Conservation (phyloP, 257 asterid genomes). For the Eustoma russellianum region DNA sequence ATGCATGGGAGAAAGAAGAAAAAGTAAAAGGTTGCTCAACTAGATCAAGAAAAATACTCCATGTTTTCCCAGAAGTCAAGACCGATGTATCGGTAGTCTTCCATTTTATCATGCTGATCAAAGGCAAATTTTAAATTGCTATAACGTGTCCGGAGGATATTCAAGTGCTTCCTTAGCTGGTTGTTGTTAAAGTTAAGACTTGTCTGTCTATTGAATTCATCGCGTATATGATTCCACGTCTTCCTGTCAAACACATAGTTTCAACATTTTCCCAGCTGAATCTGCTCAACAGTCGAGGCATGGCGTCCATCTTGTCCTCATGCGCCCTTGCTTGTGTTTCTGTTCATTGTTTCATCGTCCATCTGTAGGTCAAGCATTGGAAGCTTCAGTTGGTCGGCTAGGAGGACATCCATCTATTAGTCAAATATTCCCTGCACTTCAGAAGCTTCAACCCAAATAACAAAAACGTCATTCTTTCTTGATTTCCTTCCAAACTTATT, state of each 20-base stretch:
- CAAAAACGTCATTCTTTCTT: too few relatives aligned
- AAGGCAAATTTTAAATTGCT: constrained; percentile 52
- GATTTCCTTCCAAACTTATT: too few relatives aligned
- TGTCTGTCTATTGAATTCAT: constrained; percentile 64
- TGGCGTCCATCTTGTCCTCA: constrained; percentile 91
- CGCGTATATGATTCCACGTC: constrained; percentile 81
- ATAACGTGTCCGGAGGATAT: constrained; percentile 80
- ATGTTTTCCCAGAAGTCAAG: constrained; percentile 92
- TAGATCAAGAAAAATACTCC: constrained; percentile 37
- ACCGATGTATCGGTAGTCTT: constrained; percentile 64
- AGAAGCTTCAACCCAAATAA: too few relatives aligned
- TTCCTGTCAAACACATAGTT: constrained; percentile 89
- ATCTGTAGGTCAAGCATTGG: constrained; percentile 31
- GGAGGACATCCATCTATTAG: too few relatives aligned
- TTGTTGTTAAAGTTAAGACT: constrained; percentile 75
- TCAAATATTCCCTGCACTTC: too few relatives aligned
- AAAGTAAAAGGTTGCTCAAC: not conserved
- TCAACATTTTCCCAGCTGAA: constrained; percentile 66
- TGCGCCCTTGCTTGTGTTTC: constrained; percentile 77
- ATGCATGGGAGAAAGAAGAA: not conserved
- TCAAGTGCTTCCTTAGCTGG: constrained; percentile 88
- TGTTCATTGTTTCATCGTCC: constrained; percentile 54
- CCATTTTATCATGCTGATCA: constrained; percentile 45
- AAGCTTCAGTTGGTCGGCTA: too few relatives aligned
- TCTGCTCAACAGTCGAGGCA: constrained; percentile 71